Conservation (phyloP, 2,329 filamentous ascomycete species). For the Clonostachys rosea region DNA sequence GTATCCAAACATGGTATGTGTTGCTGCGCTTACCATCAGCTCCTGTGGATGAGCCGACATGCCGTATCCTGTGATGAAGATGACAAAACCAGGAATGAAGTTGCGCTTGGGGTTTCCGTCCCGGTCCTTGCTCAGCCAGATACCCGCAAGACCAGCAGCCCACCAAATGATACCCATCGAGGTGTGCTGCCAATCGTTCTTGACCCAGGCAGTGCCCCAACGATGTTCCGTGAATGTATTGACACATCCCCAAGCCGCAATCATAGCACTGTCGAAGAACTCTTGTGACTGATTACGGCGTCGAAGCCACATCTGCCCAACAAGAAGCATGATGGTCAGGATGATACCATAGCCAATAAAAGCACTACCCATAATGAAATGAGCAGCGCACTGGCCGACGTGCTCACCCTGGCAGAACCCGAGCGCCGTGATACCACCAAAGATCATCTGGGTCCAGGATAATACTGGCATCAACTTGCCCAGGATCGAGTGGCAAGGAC, state of each 20-base stretch:
- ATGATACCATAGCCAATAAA: constrained; percentile 93
- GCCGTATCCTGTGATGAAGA: constrained; percentile 88
- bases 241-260: constrained; percentile 92
- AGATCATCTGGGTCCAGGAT: constrained; percentile 91
- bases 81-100: constrained; percentile 86
- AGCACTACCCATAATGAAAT: constrained; percentile 98
- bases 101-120: constrained; percentile 87
- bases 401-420: constrained; percentile 94
- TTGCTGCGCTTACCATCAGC: constrained; percentile 77
- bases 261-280: constrained; percentile 90
- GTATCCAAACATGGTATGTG: constrained; percentile 88
- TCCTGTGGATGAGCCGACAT: constrained; percentile 92
- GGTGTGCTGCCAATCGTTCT: constrained; percentile 95
- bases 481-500: constrained; percentile 71
- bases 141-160: constrained; percentile 83
- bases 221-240: constrained; percentile 98
- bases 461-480: constrained; percentile 85
- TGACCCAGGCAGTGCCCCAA: constrained; percentile 86
- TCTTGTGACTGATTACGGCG: constrained; percentile 85
- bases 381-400: constrained; percentile 84
- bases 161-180: constrained; percentile 99
- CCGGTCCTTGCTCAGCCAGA: constrained; percentile 85
- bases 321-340: constrained; percentile 78
- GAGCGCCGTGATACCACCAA: constrained; percentile 86
- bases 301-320: constrained; percentile 83